Conservation (phyloP, 139 green algal genomes). For the Tetradesmus lagerheimii region DNA sequence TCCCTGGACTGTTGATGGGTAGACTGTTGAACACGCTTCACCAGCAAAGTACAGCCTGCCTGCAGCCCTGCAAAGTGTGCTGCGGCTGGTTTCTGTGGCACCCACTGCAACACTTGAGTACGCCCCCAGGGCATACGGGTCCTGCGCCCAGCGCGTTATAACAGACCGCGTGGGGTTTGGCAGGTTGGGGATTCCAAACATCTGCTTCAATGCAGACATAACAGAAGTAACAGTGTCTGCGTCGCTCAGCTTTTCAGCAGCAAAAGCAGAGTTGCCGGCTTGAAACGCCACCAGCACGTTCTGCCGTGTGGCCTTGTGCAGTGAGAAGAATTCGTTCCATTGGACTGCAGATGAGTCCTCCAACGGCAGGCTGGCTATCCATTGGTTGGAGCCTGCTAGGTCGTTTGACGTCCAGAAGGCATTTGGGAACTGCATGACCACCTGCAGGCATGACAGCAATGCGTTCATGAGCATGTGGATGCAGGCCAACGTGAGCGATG, state of each 20-base stretch:
- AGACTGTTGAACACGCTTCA: neutral
- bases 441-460: neutral
- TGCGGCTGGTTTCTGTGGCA: neutral
- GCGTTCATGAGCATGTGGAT: too few relatives aligned
- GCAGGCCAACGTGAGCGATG: too few relatives aligned
- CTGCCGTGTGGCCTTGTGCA: neutral
- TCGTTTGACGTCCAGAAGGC: slow-evolving; percentile 22
- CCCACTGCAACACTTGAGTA: slow-evolving; percentile 10
- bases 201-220: neutral
- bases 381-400: neutral
- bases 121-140: slow-evolving; percentile 21
- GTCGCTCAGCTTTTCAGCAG: slow-evolving; percentile 2
- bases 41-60: slow-evolving; percentile 17
- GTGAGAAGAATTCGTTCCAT: slow-evolving; percentile 21
- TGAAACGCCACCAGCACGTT: slow-evolving; percentile 22
- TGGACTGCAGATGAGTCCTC: neutral
- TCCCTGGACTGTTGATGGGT: slow-evolving; percentile 27
- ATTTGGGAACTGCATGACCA: slow-evolving; percentile 9
- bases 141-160: slow-evolving; percentile 26
- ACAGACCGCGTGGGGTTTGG: neutral
- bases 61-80: neutral
- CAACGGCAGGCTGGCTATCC: neutral
- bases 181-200: slow-evolving; percentile 8
- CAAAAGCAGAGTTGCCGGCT: slow-evolving; percentile 3
- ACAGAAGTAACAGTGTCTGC: neutral